Evolutionary conservation across 192 early-diverging fungal species (phyloP), one percentile per base, ranked within the genome.

Genomic region (Podila verticillata): DNA sequence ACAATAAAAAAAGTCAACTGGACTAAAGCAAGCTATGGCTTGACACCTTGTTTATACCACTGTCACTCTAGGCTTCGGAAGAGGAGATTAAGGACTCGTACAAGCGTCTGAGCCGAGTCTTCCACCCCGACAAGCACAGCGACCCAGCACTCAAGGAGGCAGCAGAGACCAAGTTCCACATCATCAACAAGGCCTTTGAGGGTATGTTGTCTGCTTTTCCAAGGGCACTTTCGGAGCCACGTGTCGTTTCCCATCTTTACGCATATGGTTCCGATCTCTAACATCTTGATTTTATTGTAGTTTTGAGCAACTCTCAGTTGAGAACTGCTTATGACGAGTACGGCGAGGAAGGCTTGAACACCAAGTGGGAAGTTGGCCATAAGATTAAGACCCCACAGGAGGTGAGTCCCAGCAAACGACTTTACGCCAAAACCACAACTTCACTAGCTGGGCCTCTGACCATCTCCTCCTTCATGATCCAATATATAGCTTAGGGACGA

Each of bases 281-380:
- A 44, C 39, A 15, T 44, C 7, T 44, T 44, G 39, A 32, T 20
- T 71, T 24, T 48, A 29, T 34, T 47, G 13, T 68, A 92, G 91
- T 98, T 28, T 87, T 99, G 15, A 89, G 89, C 17, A 92, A 98
- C 82, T 80, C 89, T 15, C 86, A 90, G 28, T 89, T 90, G 67
- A 85, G 96, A 36, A 89, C 91, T 3, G 91, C 95, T 30, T 99
- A 98, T 82, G 98, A 99, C 80, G 90, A 89, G 48, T 96, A 94
- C 57, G 96, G 97, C n/a, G 95, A 96, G 69, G 91, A 94, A 70
- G 96, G 96, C 36, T 73, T 98, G 30, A 83, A 75, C 39, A 77
- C 87, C 26, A 84, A 74, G 63, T 86, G 82, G 81, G 88, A 90
- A 24, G 81, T 95, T 8, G 93, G 94, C 19, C 84, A 87, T 51